A percentile compares a stretch with the other conserved stretches of the same genome.
Conservation (phyloP, 2,329 filamentous ascomycete species). For the Penicillium palitans region DNA sequence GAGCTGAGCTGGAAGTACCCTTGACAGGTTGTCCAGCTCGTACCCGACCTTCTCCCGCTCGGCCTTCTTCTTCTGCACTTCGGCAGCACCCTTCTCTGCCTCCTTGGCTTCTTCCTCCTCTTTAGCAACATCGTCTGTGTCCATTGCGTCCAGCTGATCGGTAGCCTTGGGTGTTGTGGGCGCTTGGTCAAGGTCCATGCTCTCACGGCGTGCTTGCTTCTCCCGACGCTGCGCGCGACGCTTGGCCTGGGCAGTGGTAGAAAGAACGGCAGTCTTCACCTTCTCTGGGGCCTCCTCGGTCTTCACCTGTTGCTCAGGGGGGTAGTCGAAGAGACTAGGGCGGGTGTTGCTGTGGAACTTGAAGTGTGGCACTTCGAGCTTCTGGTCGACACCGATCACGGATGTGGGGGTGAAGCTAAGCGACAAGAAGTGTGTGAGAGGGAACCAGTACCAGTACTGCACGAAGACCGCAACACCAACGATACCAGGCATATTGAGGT, state of each 20-base stretch:
- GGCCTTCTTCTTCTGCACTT: constrained; percentile 77
- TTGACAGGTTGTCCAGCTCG: constrained; percentile 94
- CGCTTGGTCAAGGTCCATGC: constrained; percentile 88
- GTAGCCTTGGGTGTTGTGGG: constrained; percentile 70
- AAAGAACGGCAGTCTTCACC: constrained; percentile 92
- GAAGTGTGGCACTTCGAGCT: constrained; percentile 89
- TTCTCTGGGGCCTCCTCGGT: constrained; percentile 88
- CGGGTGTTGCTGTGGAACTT: constrained; percentile 94
- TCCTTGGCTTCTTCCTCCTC: constrained; percentile 61
- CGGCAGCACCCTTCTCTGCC: constrained; percentile 60
- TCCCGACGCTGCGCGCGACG: constrained; percentile 93
- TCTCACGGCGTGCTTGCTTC: constrained; percentile 81
- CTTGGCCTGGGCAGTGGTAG: constrained; percentile 95
- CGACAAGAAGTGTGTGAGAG: constrained; percentile 94
- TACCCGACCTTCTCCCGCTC: constrained; percentile 98
- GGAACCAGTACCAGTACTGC: constrained; percentile 99
- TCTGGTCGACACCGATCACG: constrained; percentile 90
- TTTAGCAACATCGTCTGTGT: constrained; percentile 60
- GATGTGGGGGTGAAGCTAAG: constrained; percentile 96
- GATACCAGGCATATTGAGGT: constrained; percentile 97
- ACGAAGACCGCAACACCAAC: constrained; percentile 98
- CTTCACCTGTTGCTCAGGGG: constrained; percentile 94
- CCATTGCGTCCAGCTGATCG: constrained; percentile 79
- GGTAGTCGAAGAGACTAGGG: constrained; percentile 96
- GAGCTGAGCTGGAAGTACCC: constrained; percentile 86